phyloP scores from a whole-genome alignment of 441 rosid genomes.

The Pelargonium cotyledonis region DNA sequence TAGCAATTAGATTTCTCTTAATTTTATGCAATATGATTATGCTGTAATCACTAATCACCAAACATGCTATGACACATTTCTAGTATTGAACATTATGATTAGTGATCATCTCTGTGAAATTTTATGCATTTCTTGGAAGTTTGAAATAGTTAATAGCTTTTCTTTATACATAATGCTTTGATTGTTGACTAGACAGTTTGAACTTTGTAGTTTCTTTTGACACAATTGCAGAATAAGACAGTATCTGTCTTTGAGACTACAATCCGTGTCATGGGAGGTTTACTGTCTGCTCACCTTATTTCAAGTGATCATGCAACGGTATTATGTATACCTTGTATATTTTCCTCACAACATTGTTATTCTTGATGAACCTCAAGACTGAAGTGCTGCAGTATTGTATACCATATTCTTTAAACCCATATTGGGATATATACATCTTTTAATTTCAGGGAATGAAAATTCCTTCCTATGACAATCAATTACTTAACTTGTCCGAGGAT shows the following conservation, averaged over 20 bases:
- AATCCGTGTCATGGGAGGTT: constrained; percentile 91
- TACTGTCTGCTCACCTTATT: constrained; percentile 92
- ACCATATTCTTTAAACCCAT: constrained; percentile 4
- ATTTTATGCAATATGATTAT: background rate
- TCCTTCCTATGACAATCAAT: constrained; percentile 72
- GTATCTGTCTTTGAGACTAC: constrained; percentile 90
- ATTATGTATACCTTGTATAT: constrained; percentile 13
- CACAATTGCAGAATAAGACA: constrained; percentile 74
- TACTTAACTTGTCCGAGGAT: constrained; percentile 81
- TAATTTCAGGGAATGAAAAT: constrained; percentile 75
- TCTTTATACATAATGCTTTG: constrained; percentile 11
- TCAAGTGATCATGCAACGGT: constrained; percentile 98
- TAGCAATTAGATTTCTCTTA: background rate
- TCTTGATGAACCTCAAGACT: constrained; percentile 8
- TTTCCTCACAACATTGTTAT: constrained; percentile 13
- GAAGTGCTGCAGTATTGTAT: background rate
- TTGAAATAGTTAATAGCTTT: background rate
- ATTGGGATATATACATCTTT: constrained; percentile 12
- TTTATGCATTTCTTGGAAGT: background rate
- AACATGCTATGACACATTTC: background rate
- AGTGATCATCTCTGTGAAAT: background rate
- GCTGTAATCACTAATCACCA: background rate
- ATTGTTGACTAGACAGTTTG: constrained; percentile 8
- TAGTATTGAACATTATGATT: background rate
- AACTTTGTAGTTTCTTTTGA: constrained; percentile 23